A percentile compares a stretch with the other conserved stretches of the same genome.
These are phyloP conservation scores for Podospora conica DNA, from an alignment of 495 filamentous ascomycete genomes.

Conservation along the genomic window DNA sequence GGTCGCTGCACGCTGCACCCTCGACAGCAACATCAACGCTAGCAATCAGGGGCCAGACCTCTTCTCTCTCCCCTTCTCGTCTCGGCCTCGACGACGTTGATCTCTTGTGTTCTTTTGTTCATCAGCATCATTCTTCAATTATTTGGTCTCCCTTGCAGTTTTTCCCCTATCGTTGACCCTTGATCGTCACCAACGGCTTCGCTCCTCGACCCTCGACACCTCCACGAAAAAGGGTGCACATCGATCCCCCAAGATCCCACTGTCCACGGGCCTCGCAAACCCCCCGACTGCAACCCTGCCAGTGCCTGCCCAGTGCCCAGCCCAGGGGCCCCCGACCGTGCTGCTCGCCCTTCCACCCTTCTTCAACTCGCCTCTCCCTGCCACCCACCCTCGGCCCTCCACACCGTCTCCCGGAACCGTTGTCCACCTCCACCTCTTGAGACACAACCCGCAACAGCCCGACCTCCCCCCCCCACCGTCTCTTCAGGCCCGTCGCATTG, in stretches of 20 bases:
- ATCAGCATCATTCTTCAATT: no score
- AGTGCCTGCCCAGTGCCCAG: constrained; percentile 3
- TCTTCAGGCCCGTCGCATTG: constrained; percentile 8
- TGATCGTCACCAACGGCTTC: neutral
- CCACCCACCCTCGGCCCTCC: constrained; percentile 5
- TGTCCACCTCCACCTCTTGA: constrained; percentile 31
- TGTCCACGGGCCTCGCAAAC: constrained; percentile 4
- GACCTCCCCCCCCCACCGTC: constrained; percentile 17
- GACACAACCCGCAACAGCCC: constrained; percentile 43
- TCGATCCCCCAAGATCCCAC: constrained; percentile 1
- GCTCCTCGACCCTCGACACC: neutral
- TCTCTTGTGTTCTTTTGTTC: neutral
- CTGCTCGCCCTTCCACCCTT: constrained; percentile 1
- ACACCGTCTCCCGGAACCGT: neutral
- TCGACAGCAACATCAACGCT: constrained; percentile 6
- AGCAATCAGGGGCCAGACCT: constrained; percentile 15
- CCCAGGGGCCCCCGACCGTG: constrained; percentile 9
- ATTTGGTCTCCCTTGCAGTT: neutral
- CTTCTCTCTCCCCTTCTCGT: neutral
- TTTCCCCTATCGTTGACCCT: neutral
- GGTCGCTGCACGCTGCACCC: constrained; percentile 15
- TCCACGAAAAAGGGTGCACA: neutral
- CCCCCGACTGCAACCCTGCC: constrained; percentile 13
- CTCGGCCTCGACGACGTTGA: neutral
- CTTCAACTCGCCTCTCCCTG: constrained; percentile 3